Evolutionary conservation across 192 early-diverging fungal species (phyloP), one percentile per base, ranked within the genome.

Genomic region (Podila horticola): DNA sequence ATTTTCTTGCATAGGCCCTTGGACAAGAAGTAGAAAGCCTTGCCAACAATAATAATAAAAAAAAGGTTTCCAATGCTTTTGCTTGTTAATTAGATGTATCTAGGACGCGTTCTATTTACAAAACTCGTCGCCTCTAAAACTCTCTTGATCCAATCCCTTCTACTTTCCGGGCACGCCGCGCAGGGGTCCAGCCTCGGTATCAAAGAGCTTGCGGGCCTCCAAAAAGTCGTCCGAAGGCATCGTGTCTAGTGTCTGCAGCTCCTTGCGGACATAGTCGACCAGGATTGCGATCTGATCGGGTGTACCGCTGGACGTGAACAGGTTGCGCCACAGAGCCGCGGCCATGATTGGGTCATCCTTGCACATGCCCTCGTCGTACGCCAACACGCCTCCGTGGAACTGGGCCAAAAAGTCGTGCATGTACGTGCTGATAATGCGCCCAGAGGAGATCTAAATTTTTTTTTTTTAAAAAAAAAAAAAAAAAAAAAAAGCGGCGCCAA

Each of bases 361-460:
- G 63, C 91, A 90, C 79, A 98, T 89, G 8, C 94, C 96, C 79
- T 99, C 96, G 74, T 99, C 97, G 63, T 97, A 94, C 11, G 96
- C 94, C 70, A 98, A 87, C 24, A 94, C 91, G 20, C 93, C 91
- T 61, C 97, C 97, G 71, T 96, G 92, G 79, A 95, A 97, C 66
- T 91, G 89, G 12, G 91, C 88, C 63, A 97, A 85, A 8, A 97
- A 84, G 73, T 96, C 94, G 58, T 94, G 91, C 49, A 95, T 85
- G 63, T 93, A 93, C 52, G 90, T 88, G 29, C 86, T 89, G 41
- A 94, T 87, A 41, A 97, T 93, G 24, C 91, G 85, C 71, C 88
- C 88, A 4, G 94, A 90, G 28, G 89, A 89, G 24, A 94, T 89
- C 87, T 91, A 69, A 36, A 72, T 71, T n/a, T n/a, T n/a, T 77